phyloP scores from a whole-genome alignment of 805 yeast species.

The Cyberlindnera americana region DNA sequence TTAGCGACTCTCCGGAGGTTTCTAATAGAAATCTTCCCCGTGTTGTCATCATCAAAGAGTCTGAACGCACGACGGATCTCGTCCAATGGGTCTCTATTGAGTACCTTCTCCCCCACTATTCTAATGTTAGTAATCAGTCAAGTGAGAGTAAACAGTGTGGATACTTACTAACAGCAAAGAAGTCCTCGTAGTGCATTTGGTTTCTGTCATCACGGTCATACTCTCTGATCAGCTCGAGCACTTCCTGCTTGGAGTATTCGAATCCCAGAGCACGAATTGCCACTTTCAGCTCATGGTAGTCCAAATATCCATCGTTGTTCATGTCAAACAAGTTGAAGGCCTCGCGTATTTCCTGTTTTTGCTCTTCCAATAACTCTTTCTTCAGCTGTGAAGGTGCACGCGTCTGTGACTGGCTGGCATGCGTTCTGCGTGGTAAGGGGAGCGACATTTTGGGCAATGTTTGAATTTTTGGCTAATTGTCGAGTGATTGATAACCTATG shows the following conservation, averaged over 20 bases:
- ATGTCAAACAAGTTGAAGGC: conserved; percentile 90
- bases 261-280: conserved; percentile 94
- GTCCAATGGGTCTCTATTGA: conserved; percentile 87
- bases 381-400: conserved; percentile 40
- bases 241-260: conserved; percentile 71
- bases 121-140: conserved; percentile 14
- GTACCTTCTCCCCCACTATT: conserved; percentile 74
- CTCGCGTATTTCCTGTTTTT: conserved; percentile 86
- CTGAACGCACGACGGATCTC: conserved; percentile 89
- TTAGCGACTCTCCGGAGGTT: conserved; percentile 86
- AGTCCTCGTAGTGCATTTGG: conserved; percentile 75
- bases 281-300: conserved; percentile 85
- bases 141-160: too few species aligned
- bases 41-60: conserved; percentile 81
- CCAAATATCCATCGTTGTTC: conserved; percentile 86
- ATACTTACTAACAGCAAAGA: conserved; percentile 61
- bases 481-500: too few species aligned
- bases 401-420: conserved; percentile 11
- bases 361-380: conserved; percentile 75
- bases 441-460: too few species aligned
- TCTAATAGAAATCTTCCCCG: conserved; percentile 80
- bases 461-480: too few species aligned
- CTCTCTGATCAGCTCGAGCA: conserved; percentile 71
- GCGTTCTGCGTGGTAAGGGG: conserved; percentile 17
- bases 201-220: conserved; percentile 75